Evolutionary conservation across 805 yeast species (phyloP).

Genomic region (Lipomyces spencermartinsiae): DNA sequence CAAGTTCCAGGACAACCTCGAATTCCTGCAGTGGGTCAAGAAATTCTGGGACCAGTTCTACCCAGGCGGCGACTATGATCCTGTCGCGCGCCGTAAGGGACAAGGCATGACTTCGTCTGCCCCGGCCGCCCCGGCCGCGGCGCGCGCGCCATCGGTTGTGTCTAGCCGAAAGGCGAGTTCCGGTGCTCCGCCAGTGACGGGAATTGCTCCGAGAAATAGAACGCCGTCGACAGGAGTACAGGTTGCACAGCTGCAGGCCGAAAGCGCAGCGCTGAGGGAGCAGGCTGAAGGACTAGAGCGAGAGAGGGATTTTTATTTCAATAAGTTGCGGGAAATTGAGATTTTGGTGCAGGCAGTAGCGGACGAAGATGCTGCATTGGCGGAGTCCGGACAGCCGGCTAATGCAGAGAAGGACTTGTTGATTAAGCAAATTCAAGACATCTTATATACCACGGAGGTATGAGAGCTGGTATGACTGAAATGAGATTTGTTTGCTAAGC

Average conservation of each 20-base stretch:
- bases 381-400: conserved; percentile 73
- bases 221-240: conserved; percentile 35
- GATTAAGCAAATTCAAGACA: conserved; percentile 65
- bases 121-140: conserved; percentile 14
- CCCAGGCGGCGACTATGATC: conserved; percentile 74
- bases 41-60: conserved; percentile 79
- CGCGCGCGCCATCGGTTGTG: conserved; percentile 31
- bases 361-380: conserved; percentile 56
- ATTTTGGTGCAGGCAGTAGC: conserved; percentile 70
- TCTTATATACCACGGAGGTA: conserved; percentile 69
- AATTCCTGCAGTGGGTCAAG: conserved; percentile 91
- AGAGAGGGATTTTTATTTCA: conserved; percentile 89
- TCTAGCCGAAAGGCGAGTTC: conserved; percentile 23
- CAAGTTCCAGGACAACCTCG: conserved; percentile 90
- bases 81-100: conserved; percentile 61
- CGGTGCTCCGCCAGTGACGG: conserved; percentile 16
- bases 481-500: background rate
- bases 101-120: conserved; percentile 14
- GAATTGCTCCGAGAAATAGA: conserved; percentile 29
- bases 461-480: background rate
- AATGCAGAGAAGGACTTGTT: conserved; percentile 41
- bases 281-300: conserved; percentile 69
- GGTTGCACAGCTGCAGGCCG: conserved; percentile 51
- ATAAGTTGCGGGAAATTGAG: conserved; percentile 88
- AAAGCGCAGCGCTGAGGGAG: conserved; percentile 61